Evolutionary conservation across 768 basidiomycete genomes (phyloP).

Genomic region (Mycena latifolia): DNA sequence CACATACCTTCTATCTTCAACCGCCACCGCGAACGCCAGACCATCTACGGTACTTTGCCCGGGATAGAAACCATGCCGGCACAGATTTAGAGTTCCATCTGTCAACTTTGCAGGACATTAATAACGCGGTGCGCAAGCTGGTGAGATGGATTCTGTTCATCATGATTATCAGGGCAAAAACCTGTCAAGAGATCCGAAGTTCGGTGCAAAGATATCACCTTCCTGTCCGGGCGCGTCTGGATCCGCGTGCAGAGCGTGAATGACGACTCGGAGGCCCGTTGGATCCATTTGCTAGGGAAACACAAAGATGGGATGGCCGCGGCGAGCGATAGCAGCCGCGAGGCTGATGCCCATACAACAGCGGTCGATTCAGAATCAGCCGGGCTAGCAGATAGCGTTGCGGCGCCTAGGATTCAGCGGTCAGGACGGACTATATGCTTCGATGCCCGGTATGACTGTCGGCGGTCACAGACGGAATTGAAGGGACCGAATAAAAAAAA

Average conservation of each 20-base stretch:
- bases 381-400: slow-evolving; percentile 3
- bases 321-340: neutral
- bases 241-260: slow-evolving; percentile 13
- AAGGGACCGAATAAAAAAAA: neutral
- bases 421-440: slow-evolving; percentile 1
- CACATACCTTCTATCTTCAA: neutral
- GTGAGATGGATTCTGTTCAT: slow-evolving; percentile 22
- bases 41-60: neutral
- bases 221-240: slow-evolving; percentile 3
- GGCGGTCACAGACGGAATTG: slow-evolving; percentile 15
- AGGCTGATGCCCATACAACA: neutral
- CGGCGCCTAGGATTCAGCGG: neutral
- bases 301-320: neutral
- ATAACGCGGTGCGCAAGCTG: slow-evolving; percentile 7
- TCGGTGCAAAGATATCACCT: slow-evolving; percentile 1
- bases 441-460: neutral
- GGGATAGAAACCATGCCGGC: slow-evolving; percentile 11
- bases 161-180: slow-evolving; percentile 26
- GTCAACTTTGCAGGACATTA: slow-evolving; percentile 8
- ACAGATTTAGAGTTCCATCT: slow-evolving; percentile 24
- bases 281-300: neutral
- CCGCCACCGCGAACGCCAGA: neutral
- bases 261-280: neutral
- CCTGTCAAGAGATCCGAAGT: slow-evolving; percentile 25
- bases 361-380: neutral